phyloP scores from a whole-genome alignment of 305 asterid species.

The Striga hermonthica region DNA sequence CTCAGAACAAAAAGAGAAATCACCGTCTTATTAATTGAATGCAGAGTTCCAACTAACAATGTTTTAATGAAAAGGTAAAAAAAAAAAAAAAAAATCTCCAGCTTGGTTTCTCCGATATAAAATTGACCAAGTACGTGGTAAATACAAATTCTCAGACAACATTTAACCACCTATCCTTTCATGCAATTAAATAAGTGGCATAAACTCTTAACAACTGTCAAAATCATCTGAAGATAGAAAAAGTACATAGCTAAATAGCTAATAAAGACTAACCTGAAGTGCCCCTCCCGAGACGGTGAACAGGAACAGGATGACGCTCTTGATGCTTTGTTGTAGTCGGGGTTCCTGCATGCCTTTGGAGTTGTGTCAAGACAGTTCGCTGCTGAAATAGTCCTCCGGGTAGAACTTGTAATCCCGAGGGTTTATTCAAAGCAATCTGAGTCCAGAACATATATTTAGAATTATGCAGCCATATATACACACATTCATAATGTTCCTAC shows the following conservation, averaged over 20 bases:
- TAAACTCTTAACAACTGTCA: slow-evolving; percentile 1
- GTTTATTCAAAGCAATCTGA: slow-evolving; percentile 88
- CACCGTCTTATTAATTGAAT: neutral
- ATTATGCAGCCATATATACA: neutral
- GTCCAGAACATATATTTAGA: slow-evolving; percentile 27
- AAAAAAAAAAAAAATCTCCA: neutral
- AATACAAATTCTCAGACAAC: slow-evolving; percentile 19
- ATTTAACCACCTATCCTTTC: slow-evolving; percentile 12
- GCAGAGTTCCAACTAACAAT: neutral
- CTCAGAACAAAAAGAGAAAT: neutral
- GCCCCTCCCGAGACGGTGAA: slow-evolving; percentile 97
- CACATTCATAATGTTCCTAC: neutral
- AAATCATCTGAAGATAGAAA: slow-evolving; percentile 10
- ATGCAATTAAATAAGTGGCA: slow-evolving; percentile 9
- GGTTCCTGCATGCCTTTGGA: slow-evolving; percentile 55
- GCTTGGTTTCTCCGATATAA: slow-evolving; percentile 12
- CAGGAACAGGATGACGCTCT: slow-evolving; percentile 74
- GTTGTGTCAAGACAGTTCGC: slow-evolving; percentile 83
- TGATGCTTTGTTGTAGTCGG: slow-evolving; percentile 40
- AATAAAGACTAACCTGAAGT: slow-evolving; percentile 68
- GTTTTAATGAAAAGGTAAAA: neutral
- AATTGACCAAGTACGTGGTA: slow-evolving; percentile 15
- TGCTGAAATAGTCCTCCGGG: slow-evolving; percentile 98
- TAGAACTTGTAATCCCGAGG: slow-evolving; percentile 92
- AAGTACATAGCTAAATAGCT: slow-evolving; percentile 7